phyloP scores from a whole-genome alignment of 192 early-diverging fungal species.

The Chytriomyces hyalinus region DNA sequence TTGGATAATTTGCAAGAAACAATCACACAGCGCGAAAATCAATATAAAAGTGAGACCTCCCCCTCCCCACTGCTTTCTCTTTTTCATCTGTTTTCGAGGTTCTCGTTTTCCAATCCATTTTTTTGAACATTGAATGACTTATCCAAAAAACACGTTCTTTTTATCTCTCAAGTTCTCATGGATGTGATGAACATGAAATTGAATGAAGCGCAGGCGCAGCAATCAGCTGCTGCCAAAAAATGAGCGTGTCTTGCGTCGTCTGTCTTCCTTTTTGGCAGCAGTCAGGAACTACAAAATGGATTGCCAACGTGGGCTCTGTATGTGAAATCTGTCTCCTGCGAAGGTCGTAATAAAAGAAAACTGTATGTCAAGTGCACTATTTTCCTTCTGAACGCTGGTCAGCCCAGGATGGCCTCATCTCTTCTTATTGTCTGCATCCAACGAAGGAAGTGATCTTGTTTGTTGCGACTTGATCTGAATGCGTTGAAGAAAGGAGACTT shows the following conservation, averaged over 20 bases:
- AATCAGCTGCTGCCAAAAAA: constrained; percentile 18
- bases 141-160: neutral
- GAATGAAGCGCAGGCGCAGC: constrained; percentile 13
- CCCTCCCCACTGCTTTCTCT: neutral
- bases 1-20: constrained; percentile 82
- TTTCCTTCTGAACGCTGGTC: neutral
- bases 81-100: neutral
- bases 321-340: too few species aligned
- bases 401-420: neutral
- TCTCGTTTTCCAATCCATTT: neutral
- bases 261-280: too few species aligned
- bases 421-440: neutral
- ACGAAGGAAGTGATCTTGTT: neutral
- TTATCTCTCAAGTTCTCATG: constrained; percentile 21
- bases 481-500: too few species aligned
- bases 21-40: constrained; percentile 75
- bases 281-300: too few species aligned
- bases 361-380: neutral
- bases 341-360: too few species aligned
- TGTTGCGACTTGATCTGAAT: too few species aligned
- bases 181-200: constrained; percentile 37
- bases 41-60: constrained; percentile 39
- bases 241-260: neutral
- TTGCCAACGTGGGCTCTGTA: too few species aligned
- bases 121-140: too few species aligned